phyloP scores from a whole-genome alignment of 306 rosid species.

The Cicer judaicum region DNA sequence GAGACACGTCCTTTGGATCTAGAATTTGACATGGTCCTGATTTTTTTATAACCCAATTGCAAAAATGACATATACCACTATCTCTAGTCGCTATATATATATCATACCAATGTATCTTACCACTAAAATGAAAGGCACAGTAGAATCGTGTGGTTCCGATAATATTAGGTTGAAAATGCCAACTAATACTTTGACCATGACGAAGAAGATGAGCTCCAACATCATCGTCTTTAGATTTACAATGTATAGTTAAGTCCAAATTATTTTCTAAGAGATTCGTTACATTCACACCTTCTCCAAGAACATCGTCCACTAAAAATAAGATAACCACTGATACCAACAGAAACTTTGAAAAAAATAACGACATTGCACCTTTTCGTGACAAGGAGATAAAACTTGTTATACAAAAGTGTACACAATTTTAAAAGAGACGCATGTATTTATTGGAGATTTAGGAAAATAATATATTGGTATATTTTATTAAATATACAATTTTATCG shows the following conservation, averaged over 20 bases:
- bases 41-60: neutral
- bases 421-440: neutral
- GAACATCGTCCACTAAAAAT: neutral
- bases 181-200: neutral
- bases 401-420: neutral
- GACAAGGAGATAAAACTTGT: neutral
- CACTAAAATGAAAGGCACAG: neutral
- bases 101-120: neutral
- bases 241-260: neutral
- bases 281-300: neutral
- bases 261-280: neutral
- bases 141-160: neutral
- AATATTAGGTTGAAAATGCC: neutral
- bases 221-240: slow-evolving; percentile 19
- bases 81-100: neutral
- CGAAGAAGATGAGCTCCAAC: neutral
- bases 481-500: too few species aligned
- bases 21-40: neutral
- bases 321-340: neutral
- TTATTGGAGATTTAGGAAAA: neutral
- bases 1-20: neutral
- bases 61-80: neutral
- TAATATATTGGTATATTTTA: too few species aligned
- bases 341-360: neutral
- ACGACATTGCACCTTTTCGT: neutral